phyloP scores from a whole-genome alignment of 441 rosid genomes.

The Mallotus japonicus region DNA sequence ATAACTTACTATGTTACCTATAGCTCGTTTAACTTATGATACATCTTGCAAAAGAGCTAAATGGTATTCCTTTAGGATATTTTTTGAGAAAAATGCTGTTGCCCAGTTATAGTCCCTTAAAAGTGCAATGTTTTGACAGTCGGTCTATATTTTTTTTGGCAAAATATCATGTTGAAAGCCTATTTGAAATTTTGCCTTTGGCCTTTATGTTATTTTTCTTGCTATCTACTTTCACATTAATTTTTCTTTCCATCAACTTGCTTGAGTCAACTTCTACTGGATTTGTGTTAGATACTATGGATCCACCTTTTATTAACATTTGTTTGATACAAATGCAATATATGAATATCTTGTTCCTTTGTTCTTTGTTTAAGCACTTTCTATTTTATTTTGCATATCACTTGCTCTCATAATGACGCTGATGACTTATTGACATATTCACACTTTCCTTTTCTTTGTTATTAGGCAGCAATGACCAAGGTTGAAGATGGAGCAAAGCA shows the following conservation, averaged over 20 bases:
- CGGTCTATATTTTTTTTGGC: background rate
- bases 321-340: background rate
- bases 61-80: background rate
- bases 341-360: background rate
- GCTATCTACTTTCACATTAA: background rate
- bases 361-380: background rate
- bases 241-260: background rate
- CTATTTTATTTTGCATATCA: background rate
- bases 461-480: conserved; percentile 90
- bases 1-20: background rate
- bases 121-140: background rate
- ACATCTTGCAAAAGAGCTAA: background rate
- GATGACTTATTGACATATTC: background rate
- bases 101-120: background rate
- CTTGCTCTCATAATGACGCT: background rate
- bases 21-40: background rate
- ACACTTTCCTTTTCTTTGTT: conserved; percentile 21
- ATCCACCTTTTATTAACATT: background rate
- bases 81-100: background rate
- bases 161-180: background rate
- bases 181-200: background rate
- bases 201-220: background rate
- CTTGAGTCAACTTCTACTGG: background rate
- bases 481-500: conserved; percentile 48
- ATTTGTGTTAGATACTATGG: background rate